phyloP scores from a whole-genome alignment of 768 basidiomycete genomes.

The Cystobasidium tubakii region DNA sequence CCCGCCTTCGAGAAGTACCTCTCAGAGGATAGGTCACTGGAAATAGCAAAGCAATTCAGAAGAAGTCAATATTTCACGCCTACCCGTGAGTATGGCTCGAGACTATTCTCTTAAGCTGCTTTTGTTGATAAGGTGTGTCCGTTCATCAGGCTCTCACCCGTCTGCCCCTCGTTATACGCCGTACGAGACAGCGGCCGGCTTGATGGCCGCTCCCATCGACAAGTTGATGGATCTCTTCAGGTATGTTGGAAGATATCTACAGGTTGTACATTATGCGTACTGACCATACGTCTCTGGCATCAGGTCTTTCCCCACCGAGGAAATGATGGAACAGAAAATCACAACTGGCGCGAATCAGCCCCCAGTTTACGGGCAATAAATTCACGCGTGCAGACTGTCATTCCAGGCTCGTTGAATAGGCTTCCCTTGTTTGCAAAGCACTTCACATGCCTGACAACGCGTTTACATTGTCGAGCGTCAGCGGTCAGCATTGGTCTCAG shows the following conservation, averaged over 20 bases:
- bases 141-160: conserved; percentile 9
- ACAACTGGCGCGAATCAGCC: conserved; percentile 14
- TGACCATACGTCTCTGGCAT: too few species aligned
- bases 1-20: conserved; percentile 24
- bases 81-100: conserved; percentile 1
- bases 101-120: too few species aligned
- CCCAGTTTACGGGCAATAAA: neutral
- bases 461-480: too few species aligned
- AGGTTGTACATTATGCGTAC: too few species aligned
- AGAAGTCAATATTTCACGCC: conserved; percentile 14
- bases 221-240: conserved; percentile 27
- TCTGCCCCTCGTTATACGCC: conserved; percentile 20
- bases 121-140: neutral
- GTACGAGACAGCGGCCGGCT: conserved; percentile 18
- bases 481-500: too few species aligned
- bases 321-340: conserved; percentile 10
- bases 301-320: conserved; percentile 23
- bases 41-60: conserved; percentile 25
- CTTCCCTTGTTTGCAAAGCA: neutral
- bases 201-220: conserved; percentile 18
- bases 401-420: too few species aligned
- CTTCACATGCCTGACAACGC: too few species aligned
- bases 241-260: too few species aligned
- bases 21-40: neutral
- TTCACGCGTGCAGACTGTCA: neutral